Conservation (phyloP, 176 grass and related monocot genomes). For the Themeda triandra region DNA sequence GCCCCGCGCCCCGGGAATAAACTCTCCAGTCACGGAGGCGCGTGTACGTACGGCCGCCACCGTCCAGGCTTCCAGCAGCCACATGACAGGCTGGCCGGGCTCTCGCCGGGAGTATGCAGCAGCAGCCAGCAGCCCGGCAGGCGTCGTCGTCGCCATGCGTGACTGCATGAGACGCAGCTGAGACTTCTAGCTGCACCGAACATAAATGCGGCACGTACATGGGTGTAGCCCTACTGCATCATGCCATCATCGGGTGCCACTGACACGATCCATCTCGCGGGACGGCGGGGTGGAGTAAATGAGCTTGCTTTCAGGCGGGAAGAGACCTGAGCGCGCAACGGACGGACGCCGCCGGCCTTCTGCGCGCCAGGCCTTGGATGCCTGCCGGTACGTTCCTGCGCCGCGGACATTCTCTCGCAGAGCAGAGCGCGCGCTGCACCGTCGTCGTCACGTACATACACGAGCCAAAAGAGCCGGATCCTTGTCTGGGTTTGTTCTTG, state of each 20-base stretch:
- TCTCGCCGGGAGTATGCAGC: not conserved
- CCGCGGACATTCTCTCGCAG: constrained; percentile 6
- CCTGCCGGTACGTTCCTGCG: not conserved
- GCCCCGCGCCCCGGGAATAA: not conserved
- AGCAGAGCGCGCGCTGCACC: not conserved
- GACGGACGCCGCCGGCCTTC: not conserved
- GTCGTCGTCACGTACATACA: not conserved
- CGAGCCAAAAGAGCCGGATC: constrained; percentile 20
- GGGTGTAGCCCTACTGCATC: not conserved
- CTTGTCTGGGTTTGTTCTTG: not conserved
- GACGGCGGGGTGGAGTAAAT: not conserved
- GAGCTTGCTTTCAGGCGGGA: not conserved
- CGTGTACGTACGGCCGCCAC: not conserved
- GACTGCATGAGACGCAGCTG: not conserved
- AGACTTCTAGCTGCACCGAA: not conserved
- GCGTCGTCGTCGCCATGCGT: not conserved
- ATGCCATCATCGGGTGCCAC: constrained; percentile 1
- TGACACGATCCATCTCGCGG: not conserved
- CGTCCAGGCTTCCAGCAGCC: not conserved
- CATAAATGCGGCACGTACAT: not conserved
- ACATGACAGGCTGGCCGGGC: not conserved
- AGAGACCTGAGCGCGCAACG: not conserved
- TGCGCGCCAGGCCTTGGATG: not conserved
- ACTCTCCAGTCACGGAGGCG: not conserved
- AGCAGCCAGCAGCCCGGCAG: not conserved